Evolutionary conservation across 495 filamentous ascomycete species (phyloP), one percentile per base, ranked within the genome.

Genomic region (Hyaloscypha variabilis): DNA sequence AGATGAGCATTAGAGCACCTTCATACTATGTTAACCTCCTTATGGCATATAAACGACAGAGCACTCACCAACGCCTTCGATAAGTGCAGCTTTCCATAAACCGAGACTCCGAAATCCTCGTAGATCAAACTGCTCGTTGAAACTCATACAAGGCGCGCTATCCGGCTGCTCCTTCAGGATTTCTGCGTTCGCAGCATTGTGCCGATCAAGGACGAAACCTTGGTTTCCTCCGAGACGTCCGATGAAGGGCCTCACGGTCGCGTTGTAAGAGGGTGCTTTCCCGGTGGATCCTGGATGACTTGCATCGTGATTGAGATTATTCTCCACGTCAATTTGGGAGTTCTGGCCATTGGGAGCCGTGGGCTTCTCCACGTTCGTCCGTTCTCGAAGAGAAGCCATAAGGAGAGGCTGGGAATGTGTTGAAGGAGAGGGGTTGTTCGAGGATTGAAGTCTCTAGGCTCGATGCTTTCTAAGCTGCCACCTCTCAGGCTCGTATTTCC

Each of bases 221-320:
- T 82, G 79, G 56, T 83, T 82, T 8, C 78, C 81, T 39, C 81
- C 81, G 17, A 83, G 64, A 17, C 82, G 78, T n/a, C 80, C 81
- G 1, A 79, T 79, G 66, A 83, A 84, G 3, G 80, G 64, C 51
- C 46, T 42, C 13, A n/a, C 17, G 21, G 53, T 63, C 8, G 42
- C 39, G 6, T 31, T 8, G 29, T 57, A 57, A 11, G 25, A 29
- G 25, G 25, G 54, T 26, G 17, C 25, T 54, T 8, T 3, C 39
- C 14, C 39, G 10, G 19, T 25, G 26, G 51, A 29, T n/a, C 19
- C 26, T 26, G 54, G 34, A 34, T 0, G 54, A 28, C 34, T 57
- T n/a, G 51, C 19, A 34, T 57, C 6, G 54, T 21, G 11, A 19
- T 17, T 46, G 17, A 17, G 11, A 11, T 17, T 46, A 17, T 46